Evolutionary conservation across 2,329 filamentous ascomycete species (phyloP).

Genomic region (Penicillium freii): DNA sequence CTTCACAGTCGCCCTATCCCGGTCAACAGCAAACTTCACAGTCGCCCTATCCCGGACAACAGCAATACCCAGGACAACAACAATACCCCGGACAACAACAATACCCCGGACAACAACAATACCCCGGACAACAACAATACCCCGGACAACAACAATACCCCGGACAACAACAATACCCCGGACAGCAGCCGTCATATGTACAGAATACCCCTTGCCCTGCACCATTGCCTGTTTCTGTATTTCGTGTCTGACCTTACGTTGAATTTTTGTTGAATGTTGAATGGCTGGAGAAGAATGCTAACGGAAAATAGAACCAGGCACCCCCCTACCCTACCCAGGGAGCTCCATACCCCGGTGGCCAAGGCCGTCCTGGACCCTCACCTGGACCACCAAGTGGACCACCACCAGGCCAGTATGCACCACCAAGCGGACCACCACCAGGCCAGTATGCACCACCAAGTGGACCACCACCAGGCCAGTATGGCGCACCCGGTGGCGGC

Average conservation of each 20-base stretch:
- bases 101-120: conserved; percentile 16
- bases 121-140: conserved; percentile 30
- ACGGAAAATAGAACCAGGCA: conserved; percentile 16
- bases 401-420: conserved; percentile 23
- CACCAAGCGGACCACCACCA: conserved; percentile 16
- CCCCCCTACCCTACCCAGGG: conserved; percentile 32
- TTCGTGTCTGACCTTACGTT: neutral
- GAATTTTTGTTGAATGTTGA: neutral
- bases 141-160: conserved; percentile 16
- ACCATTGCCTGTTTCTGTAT: conserved; percentile 4
- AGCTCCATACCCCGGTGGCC: conserved; percentile 31
- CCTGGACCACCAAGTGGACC: conserved; percentile 27
- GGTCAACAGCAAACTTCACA: conserved; percentile 25
- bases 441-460: conserved; percentile 26
- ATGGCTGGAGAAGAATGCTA: conserved; percentile 6
- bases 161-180: conserved; percentile 10
- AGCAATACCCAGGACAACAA: conserved; percentile 12
- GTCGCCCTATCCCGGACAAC: conserved; percentile 14
- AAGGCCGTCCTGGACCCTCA: conserved; percentile 26
- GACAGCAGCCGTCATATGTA: conserved; percentile 25
- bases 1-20: conserved; percentile 25
- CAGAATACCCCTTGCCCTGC: conserved; percentile 18
- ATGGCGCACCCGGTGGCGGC: conserved; percentile 27
- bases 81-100: conserved; percentile 17
- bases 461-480: conserved; percentile 26